Percentiles rank a stretch among this genome's conserved stretches.
Evolutionary conservation across 768 basidiomycete genomes (phyloP).

Genomic region (Clitopilus hobsonii): DNA sequence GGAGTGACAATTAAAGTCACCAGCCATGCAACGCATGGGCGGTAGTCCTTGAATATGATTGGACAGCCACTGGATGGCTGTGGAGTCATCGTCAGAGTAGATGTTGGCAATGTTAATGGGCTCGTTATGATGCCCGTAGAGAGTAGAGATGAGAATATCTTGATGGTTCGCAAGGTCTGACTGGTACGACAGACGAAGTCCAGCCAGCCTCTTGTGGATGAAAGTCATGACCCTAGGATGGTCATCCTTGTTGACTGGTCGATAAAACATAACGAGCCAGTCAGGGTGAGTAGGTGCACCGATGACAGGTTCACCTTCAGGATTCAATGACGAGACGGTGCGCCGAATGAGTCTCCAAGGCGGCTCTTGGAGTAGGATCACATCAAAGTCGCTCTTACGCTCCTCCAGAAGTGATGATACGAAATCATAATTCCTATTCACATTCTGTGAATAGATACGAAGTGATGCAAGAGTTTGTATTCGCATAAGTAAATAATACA

Average conservation of each 20-base stretch:
- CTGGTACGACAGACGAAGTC: neutral
- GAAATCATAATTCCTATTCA: neutral
- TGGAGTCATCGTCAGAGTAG: neutral
- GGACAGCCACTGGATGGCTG: neutral
- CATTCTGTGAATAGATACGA: neutral
- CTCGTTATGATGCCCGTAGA: neutral
- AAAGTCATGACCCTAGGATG: neutral
- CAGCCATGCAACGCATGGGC: neutral
- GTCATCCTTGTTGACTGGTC: neutral
- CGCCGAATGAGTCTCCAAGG: neutral
- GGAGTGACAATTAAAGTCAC: neutral
- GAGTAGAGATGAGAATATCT: neutral
- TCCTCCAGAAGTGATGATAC: neutral
- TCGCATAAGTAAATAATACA: neutral
- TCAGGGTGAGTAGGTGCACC: neutral
- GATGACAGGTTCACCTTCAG: neutral
- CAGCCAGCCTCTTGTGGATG: neutral
- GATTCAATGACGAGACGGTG: neutral
- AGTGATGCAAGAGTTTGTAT: neutral
- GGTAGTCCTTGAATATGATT: neutral
- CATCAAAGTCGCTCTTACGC: neutral
- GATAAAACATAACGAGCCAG: neutral
- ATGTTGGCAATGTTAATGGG: neutral
- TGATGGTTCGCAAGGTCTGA: neutral
- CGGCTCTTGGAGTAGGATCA: neutral